These are phyloP conservation scores for Fusarium goolgardi DNA, from an alignment of 2,329 filamentous ascomycete genomes.

Conservation along the genomic window DNA sequence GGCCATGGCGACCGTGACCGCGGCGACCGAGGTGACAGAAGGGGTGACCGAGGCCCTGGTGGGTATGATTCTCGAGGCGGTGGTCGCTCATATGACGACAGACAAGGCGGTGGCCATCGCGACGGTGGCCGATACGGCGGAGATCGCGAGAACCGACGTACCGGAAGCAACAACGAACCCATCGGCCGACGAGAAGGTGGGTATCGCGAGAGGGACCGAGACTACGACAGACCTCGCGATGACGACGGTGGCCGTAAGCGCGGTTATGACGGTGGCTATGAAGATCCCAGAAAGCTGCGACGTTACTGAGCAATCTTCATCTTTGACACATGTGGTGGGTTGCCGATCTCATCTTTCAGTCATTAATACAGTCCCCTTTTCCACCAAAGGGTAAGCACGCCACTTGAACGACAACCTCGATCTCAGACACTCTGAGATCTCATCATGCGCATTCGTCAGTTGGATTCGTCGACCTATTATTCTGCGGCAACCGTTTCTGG, in stretches of 20 bases:
- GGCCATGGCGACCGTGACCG: slow-evolving; percentile 57
- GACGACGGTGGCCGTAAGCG: slow-evolving; percentile 71
- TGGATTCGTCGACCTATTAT: slow-evolving; percentile 6
- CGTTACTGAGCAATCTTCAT: slow-evolving; percentile 61
- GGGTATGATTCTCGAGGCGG: slow-evolving; percentile 66
- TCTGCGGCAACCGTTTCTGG: slow-evolving; percentile 1
- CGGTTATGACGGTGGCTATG: slow-evolving; percentile 81
- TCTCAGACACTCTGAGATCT: slow-evolving; percentile 3
- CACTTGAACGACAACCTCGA: slow-evolving; percentile 22
- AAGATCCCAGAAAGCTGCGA: slow-evolving; percentile 77
- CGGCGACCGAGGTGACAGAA: slow-evolving; percentile 54
- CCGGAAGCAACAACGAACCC: slow-evolving; percentile 86
- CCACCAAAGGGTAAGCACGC: slow-evolving; percentile 43
- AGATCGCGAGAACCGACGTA: slow-evolving; percentile 64
- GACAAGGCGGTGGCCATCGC: slow-evolving; percentile 62
- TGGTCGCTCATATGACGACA: slow-evolving; percentile 71
- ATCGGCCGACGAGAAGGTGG: slow-evolving; percentile 75
- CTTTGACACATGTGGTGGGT: slow-evolving; percentile 42
- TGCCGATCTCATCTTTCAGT: slow-evolving; percentile 36
- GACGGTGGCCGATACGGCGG: slow-evolving; percentile 52
- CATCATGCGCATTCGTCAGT: neutral
- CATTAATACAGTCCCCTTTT: slow-evolving; percentile 37
- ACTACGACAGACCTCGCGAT: slow-evolving; percentile 67
- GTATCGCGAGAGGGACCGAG: slow-evolving; percentile 63
- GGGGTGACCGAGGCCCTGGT: slow-evolving; percentile 64